These are phyloP conservation scores for Colletotrichum eremochloae DNA, from an alignment of 2,329 filamentous ascomycete species.

Conservation along the genomic window DNA sequence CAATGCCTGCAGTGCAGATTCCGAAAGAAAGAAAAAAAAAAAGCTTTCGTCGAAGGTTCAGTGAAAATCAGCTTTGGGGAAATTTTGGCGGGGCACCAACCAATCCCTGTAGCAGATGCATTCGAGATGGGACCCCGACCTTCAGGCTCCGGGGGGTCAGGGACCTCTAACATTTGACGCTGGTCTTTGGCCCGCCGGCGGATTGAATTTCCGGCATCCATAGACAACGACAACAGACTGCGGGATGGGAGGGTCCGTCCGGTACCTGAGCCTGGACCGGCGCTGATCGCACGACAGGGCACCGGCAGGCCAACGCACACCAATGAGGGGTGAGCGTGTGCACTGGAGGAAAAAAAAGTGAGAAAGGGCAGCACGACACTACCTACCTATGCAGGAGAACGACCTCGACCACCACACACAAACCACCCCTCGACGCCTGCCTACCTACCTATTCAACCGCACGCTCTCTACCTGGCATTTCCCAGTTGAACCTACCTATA, in stretches of 20 bases:
- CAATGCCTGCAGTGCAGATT: slow-evolving; percentile 1
- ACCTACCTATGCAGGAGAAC: not conserved
- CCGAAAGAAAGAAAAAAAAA: not conserved
- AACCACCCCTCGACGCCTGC: slow-evolving; percentile 2
- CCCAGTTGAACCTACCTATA: slow-evolving; percentile 7
- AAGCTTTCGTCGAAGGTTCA: slow-evolving; percentile 1
- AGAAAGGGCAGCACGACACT: slow-evolving; percentile 10
- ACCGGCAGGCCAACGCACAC: slow-evolving; percentile 2
- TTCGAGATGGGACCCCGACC: slow-evolving; percentile 19
- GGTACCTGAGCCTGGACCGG: slow-evolving; percentile 24
- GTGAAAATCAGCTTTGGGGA: slow-evolving; percentile 38
- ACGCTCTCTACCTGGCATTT: not conserved
- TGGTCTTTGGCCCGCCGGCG: slow-evolving; percentile 14
- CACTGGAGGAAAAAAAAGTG: slow-evolving; percentile 3
- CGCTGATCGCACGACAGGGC: slow-evolving; percentile 34
- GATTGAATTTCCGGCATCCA: slow-evolving; percentile 37
- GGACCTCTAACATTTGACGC: not conserved
- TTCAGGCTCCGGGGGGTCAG: slow-evolving; percentile 10
- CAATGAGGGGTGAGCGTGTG: slow-evolving; percentile 4
- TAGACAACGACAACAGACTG: not conserved
- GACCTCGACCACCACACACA: slow-evolving; percentile 15
- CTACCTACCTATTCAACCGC: not conserved
- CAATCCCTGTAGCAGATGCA: slow-evolving; percentile 40
- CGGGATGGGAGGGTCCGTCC: slow-evolving; percentile 9
- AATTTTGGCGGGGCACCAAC: slow-evolving; percentile 43